Conservation (phyloP, 2,329 filamentous ascomycete genomes). For the Rutstroemia sydowiana region DNA sequence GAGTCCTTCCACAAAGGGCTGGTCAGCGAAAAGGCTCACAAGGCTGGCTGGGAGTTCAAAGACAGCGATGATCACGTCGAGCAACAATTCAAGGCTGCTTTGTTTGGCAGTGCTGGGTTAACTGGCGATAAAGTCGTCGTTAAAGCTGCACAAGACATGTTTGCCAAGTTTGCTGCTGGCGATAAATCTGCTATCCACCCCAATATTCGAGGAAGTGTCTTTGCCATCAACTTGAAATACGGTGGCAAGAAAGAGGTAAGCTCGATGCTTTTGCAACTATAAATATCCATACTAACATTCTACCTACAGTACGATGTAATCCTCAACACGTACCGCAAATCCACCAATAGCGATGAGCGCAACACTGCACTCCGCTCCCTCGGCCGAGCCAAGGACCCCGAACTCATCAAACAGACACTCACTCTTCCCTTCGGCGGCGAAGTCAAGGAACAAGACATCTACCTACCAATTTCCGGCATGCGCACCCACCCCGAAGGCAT, state of each 20-base stretch:
- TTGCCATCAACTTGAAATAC: conserved; percentile 74
- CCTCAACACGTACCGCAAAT: conserved; percentile 66
- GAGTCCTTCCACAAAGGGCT: conserved; percentile 78
- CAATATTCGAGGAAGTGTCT: conserved; percentile 82
- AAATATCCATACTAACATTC: conserved; percentile 12
- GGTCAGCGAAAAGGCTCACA: conserved; percentile 71
- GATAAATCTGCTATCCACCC: conserved; percentile 80
- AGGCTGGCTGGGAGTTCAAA: conserved; percentile 81
- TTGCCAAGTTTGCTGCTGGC: conserved; percentile 72
- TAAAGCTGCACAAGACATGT: conserved; percentile 81
- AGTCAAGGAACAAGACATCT: conserved; percentile 91
- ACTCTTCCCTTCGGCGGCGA: conserved; percentile 67
- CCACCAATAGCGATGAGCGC: conserved; percentile 76
- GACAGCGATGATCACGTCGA: conserved; percentile 80
- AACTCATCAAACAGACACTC: conserved; percentile 76
- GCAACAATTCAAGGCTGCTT: conserved; percentile 88
- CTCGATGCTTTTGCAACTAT: background rate
- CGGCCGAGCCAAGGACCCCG: conserved; percentile 68
- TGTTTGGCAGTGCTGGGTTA: conserved; percentile 79
- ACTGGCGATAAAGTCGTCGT: conserved; percentile 73
- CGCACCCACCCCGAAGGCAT: conserved; percentile 72
- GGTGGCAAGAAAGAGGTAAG: conserved; percentile 74
- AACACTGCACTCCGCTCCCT: conserved; percentile 83
- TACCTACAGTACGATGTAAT: conserved; percentile 61
- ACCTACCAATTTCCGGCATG: conserved; percentile 76